Base-by-base conservation (phyloP, 805 yeast genomes). In the Yamadazyma philogaea region DNA sequence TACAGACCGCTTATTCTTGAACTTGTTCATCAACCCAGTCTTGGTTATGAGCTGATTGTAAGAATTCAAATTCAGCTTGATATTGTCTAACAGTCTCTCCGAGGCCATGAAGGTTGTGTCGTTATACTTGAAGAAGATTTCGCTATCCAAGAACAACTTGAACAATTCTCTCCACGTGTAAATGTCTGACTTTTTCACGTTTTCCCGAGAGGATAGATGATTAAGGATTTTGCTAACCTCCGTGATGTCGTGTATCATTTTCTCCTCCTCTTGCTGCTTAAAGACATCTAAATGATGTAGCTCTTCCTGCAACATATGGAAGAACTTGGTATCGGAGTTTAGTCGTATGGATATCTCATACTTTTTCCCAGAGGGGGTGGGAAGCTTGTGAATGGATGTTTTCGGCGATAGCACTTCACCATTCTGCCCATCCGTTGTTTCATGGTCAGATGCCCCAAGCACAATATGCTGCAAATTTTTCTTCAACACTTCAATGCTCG, bases 161-260 rank as follows among this genome's bases (percentile, higher is more conserved):
- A 84, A 84, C 7, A 84, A 69, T 52, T 81, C 79, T 44, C 91
- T 65, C 91, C 91, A 85, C 7, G 70, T 67, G 52, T 80, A 81
- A 60, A 84, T 63, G 54, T 84, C 91, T 1, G 64, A 68, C 41
- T 67, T 70, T 28, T 63, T 61, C 10, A 54, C 44, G 31, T 51
- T 44, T 11, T 53, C 57, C 14, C 47, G 49, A 2, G 50, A 44
- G 0, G 82, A 78, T 14, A 69, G 59, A 6, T 61, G 54, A 2
- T 71, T 60, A 3, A 80, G 63, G 5, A 57, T 48, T 11, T 58
- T 50, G 2, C 77, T 70, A 8, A 81, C 60, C 0, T 48, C 47
- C 35, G 71, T 68, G 15, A 81, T 78, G 30, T 71, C 66, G 1
- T 39, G 41, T 2, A 70, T 59, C 37, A 81, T 59, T 34, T 66